Evolutionary conservation across 768 basidiomycete genomes (phyloP).

Genomic region (Nevesoporus exiguus): DNA sequence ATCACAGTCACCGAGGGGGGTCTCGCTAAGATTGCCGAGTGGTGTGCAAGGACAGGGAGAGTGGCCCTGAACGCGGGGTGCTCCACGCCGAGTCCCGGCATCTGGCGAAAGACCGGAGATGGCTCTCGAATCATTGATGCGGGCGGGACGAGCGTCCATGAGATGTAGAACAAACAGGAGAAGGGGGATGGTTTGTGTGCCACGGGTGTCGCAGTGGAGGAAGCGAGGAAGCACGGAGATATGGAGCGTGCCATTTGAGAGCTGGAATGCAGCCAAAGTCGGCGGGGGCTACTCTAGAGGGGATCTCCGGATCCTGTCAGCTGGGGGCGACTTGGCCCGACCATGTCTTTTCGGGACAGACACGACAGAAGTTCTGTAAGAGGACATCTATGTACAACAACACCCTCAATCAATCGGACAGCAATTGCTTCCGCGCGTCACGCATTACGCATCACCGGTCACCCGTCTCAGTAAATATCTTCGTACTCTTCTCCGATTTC

Average conservation of each 20-base stretch:
- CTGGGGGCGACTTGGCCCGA: conserved; percentile 17
- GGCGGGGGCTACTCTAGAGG: not conserved
- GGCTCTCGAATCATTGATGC: not conserved
- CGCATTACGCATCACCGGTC: conserved; percentile 16
- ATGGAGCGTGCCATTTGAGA: conserved; percentile 9
- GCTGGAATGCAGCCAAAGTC: conserved; percentile 20
- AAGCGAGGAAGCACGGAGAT: conserved; percentile 2
- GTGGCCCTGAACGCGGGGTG: not conserved
- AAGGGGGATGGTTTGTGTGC: not conserved
- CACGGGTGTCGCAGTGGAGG: conserved; percentile 2
- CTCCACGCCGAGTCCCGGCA: not conserved
- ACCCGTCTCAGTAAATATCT: conserved; percentile 48
- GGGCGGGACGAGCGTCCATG: not conserved
- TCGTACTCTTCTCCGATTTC: conserved; percentile 74
- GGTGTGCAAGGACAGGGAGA: not conserved
- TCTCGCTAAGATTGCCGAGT: not conserved
- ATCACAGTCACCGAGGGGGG: not conserved
- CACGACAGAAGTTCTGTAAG: not conserved
- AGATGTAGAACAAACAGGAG: too few relatives aligned
- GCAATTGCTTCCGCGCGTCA: conserved; percentile 8
- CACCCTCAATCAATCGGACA: not conserved
- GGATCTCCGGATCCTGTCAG: conserved; percentile 11
- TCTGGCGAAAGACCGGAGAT: not conserved
- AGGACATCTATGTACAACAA: not conserved
- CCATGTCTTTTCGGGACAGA: conserved; percentile 22